Conservation (phyloP, 257 asterid genomes). For the Nicotiana sylvestris region DNA sequence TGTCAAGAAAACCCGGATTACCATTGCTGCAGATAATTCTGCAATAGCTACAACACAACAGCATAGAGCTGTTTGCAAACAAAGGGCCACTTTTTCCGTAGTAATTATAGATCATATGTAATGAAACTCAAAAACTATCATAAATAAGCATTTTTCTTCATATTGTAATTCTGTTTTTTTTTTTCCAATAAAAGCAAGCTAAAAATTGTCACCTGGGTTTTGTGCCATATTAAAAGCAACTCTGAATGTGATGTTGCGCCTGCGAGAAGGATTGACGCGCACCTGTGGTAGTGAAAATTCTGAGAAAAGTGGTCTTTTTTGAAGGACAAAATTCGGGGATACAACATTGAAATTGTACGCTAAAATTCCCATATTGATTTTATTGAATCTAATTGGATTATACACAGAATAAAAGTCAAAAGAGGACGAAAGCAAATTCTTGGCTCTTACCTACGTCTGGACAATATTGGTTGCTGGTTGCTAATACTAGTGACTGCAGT, state of each 20-base stretch:
- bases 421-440: not conserved
- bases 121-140: not conserved
- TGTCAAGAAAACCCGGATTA: not conserved
- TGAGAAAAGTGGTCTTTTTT: slow-evolving; percentile 3
- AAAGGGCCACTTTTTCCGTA: not conserved
- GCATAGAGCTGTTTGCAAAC: not conserved
- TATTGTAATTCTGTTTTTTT: not conserved
- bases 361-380: not conserved
- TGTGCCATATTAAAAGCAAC: slow-evolving; percentile 25
- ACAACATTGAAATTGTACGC: not conserved
- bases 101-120: not conserved
- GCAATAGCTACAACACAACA: not conserved
- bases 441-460: not conserved
- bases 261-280: slow-evolving; percentile 14
- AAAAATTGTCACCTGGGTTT: slow-evolving; percentile 28
- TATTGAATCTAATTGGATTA: not conserved
- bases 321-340: not conserved
- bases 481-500: not conserved
- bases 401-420: too few species aligned
- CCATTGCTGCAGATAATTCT: not conserved
- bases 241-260: slow-evolving; percentile 21
- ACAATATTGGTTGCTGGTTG: not conserved
- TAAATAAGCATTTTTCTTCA: not conserved
- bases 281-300: not conserved
- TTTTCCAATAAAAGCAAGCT: not conserved